Evolutionary conservation across 140 eudicot species (phyloP).

Genomic region (Flaveria floridana): DNA sequence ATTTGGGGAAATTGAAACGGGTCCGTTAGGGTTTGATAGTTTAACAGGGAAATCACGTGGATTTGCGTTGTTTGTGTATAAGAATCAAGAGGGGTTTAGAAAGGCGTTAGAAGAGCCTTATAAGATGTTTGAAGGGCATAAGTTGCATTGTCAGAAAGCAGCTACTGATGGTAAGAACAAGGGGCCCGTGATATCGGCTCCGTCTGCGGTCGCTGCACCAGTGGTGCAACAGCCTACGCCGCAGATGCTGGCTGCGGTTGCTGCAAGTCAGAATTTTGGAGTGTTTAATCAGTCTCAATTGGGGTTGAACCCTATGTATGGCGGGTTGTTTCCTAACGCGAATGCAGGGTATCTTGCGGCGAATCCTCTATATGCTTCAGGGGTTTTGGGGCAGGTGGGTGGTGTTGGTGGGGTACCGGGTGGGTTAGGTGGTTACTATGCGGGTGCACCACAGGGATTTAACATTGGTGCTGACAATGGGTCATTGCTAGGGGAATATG

Average conservation of each 20-base stretch:
- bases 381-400: constrained; percentile 48
- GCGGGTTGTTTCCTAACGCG: constrained; percentile 37
- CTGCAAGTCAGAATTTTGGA: constrained; percentile 41
- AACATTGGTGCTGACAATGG: constrained; percentile 40
- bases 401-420: constrained; percentile 34
- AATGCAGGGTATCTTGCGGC: constrained; percentile 39
- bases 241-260: constrained; percentile 40
- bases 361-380: constrained; percentile 39
- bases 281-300: constrained; percentile 35
- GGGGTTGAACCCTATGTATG: constrained; percentile 45
- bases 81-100: constrained; percentile 62
- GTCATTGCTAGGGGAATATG: constrained; percentile 35
- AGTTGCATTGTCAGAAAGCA: constrained; percentile 65
- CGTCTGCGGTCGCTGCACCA: constrained; percentile 29
- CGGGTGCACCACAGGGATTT: constrained; percentile 36
- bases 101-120: constrained; percentile 63
- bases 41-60: constrained; percentile 72
- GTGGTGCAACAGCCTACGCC: constrained; percentile 37
- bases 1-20: constrained; percentile 84
- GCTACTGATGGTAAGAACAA: constrained; percentile 52
- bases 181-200: constrained; percentile 31
- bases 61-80: constrained; percentile 77
- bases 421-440: constrained; percentile 51
- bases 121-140: constrained; percentile 77
- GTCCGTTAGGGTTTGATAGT: constrained; percentile 75